Evolutionary conservation across 2,329 filamentous ascomycete species (phyloP).

Genomic region (Ophiostoma australiae): DNA sequence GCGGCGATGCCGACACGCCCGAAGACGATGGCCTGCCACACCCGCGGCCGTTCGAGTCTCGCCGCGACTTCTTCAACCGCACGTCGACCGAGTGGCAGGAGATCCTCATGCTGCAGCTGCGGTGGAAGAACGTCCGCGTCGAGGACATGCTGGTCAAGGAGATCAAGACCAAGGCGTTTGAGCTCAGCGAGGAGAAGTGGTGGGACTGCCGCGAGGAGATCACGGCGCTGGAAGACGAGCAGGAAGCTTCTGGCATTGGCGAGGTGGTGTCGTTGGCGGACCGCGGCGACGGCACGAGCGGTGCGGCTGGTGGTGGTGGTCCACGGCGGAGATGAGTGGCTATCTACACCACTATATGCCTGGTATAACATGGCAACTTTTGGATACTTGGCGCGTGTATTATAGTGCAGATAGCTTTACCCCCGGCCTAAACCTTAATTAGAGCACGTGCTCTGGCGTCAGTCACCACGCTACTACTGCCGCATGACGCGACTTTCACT

Average conservation of each 20-base stretch:
- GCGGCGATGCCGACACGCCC: slow-evolving; percentile 56
- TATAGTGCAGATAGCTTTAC: neutral
- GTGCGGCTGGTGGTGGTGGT: slow-evolving; percentile 37
- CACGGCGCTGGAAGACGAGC: slow-evolving; percentile 84
- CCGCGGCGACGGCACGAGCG: slow-evolving; percentile 46
- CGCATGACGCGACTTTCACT: neutral
- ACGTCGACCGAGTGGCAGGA: slow-evolving; percentile 91
- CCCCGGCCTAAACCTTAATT: neutral
- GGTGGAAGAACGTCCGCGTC: slow-evolving; percentile 60
- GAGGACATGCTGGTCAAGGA: slow-evolving; percentile 78
- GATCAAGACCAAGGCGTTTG: slow-evolving; percentile 84
- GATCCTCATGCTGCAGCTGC: slow-evolving; percentile 68
- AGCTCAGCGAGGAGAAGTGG: slow-evolving; percentile 92
- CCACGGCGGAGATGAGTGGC: slow-evolving; percentile 23
- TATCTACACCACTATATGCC: neutral
- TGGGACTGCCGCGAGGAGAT: slow-evolving; percentile 98
- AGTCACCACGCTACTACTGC: neutral
- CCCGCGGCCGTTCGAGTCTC: slow-evolving; percentile 75
- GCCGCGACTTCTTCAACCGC: slow-evolving; percentile 86
- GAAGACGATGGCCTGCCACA: slow-evolving; percentile 74
- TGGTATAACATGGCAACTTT: neutral
- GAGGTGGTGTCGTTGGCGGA: slow-evolving; percentile 88
- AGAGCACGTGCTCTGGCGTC: slow-evolving; percentile 25
- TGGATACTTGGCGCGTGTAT: neutral
- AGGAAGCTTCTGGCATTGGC: slow-evolving; percentile 89